Evolutionary conservation across 176 grass and related monocot species (phyloP).

Genomic region (Oryza officinalis): DNA sequence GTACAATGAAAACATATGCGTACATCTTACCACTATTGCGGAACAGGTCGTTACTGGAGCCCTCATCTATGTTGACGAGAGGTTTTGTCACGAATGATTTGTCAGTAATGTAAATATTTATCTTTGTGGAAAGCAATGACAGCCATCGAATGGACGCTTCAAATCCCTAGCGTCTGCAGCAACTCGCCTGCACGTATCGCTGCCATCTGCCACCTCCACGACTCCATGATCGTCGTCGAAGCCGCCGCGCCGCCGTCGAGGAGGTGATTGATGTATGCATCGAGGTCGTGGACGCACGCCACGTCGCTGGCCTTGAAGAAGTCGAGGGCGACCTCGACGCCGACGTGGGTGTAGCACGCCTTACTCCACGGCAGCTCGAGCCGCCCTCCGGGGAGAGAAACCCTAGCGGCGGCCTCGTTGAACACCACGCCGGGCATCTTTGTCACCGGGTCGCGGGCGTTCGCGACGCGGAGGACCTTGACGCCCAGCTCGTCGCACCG

Average conservation of each 20-base stretch:
- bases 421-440: constrained; percentile 70
- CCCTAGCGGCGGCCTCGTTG: constrained; percentile 48
- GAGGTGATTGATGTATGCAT: constrained; percentile 55
- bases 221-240: neutral
- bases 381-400: constrained; percentile 15
- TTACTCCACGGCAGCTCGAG: constrained; percentile 63
- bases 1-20: neutral
- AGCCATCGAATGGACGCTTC: neutral
- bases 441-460: constrained; percentile 64
- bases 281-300: constrained; percentile 61
- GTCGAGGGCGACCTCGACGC: constrained; percentile 59
- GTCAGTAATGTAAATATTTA: too few species aligned
- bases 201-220: constrained; percentile 50
- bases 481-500: constrained; percentile 70
- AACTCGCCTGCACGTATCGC: constrained; percentile 40
- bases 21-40: too few species aligned
- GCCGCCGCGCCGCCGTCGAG: neutral
- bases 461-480: constrained; percentile 68
- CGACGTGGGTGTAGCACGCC: constrained; percentile 73
- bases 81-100: too few species aligned
- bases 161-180: constrained; percentile 53
- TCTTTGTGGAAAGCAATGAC: too few species aligned
- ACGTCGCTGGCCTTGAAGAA: constrained; percentile 61
- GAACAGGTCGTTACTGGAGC: too few species aligned
- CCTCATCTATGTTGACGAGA: too few species aligned